phyloP scores from a whole-genome alignment of 805 yeast genomes.

The Torulaspora delbrueckii region DNA sequence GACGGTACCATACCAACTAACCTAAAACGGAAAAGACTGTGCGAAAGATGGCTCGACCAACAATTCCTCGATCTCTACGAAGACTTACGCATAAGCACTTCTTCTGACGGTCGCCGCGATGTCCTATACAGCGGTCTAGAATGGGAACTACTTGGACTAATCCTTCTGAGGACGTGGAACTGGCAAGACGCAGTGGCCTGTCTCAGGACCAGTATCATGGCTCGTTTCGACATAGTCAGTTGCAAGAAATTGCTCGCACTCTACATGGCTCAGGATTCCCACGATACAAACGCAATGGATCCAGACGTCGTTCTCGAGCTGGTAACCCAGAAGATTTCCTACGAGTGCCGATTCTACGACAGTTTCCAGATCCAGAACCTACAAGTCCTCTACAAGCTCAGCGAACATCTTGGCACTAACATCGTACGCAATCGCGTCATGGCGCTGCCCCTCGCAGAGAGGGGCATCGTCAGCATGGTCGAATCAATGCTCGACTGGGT shows the following conservation, averaged over 20 bases:
- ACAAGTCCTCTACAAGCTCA: slow-evolving; percentile 42
- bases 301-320: slow-evolving; percentile 40
- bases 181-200: slow-evolving; percentile 49
- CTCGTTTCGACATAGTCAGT: slow-evolving; percentile 60
- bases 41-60: slow-evolving; percentile 35
- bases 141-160: slow-evolving; percentile 68
- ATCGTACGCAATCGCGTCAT: slow-evolving; percentile 20
- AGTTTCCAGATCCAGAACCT: slow-evolving; percentile 44
- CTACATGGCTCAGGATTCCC: slow-evolving; percentile 20
- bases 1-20: slow-evolving; percentile 19
- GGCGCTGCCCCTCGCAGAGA: slow-evolving; percentile 22
- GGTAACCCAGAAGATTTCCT: slow-evolving; percentile 50
- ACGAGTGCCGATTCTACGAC: slow-evolving; percentile 63
- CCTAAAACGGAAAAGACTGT: slow-evolving; percentile 26
- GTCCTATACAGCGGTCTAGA: slow-evolving; percentile 58
- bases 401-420: slow-evolving; percentile 19
- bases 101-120: slow-evolving; percentile 26
- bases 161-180: slow-evolving; percentile 45
- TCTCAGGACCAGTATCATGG: slow-evolving; percentile 48
- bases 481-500: slow-evolving; percentile 26
- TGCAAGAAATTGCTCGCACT: slow-evolving; percentile 47
- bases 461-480: slow-evolving; percentile 20
- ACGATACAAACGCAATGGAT: slow-evolving; percentile 20
- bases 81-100: slow-evolving; percentile 33
- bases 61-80: slow-evolving; percentile 35